phyloP scores from a whole-genome alignment of 371 early-diverging fungal genomes.

The Apophysomyces trapeziformis region DNA sequence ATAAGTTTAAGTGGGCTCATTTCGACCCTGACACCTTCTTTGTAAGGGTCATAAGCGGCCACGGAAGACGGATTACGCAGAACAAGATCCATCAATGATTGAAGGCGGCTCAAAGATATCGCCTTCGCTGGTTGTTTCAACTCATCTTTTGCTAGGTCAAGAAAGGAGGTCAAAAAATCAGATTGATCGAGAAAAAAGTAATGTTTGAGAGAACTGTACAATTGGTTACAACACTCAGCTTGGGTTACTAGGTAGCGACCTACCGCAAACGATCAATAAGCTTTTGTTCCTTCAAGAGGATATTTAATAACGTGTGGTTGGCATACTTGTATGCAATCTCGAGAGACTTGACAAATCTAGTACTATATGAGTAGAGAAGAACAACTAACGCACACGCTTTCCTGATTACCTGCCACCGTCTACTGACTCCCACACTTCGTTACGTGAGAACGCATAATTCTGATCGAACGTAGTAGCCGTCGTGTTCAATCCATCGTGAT shows the following conservation, averaged over 20 bases:
- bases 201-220: slow-evolving; percentile 83
- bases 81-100: slow-evolving; percentile 86
- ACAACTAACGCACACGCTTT: slow-evolving; percentile 7
- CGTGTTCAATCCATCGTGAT: slow-evolving; percentile 17
- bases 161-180: slow-evolving; percentile 92
- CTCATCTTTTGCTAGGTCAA: slow-evolving; percentile 83
- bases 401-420: slow-evolving; percentile 61
- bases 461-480: slow-evolving; percentile 9
- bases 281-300: slow-evolving; percentile 72
- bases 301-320: slow-evolving; percentile 70
- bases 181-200: slow-evolving; percentile 92
- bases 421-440: slow-evolving; percentile 59
- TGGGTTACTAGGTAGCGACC: neutral
- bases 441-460: slow-evolving; percentile 29
- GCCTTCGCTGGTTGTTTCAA: slow-evolving; percentile 69
- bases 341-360: slow-evolving; percentile 71
- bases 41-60: slow-evolving; percentile 80
- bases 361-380: slow-evolving; percentile 1
- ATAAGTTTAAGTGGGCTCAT: slow-evolving; percentile 67
- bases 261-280: slow-evolving; percentile 78
- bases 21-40: slow-evolving; percentile 82
- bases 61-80: slow-evolving; percentile 86
- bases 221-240: neutral
- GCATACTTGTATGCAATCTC: slow-evolving; percentile 79
- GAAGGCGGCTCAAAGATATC: slow-evolving; percentile 74